These are phyloP conservation scores for Pseudogymnoascus sp. DNA, from an alignment of 2,329 filamentous ascomycete genomes.

Conservation along the genomic window DNA sequence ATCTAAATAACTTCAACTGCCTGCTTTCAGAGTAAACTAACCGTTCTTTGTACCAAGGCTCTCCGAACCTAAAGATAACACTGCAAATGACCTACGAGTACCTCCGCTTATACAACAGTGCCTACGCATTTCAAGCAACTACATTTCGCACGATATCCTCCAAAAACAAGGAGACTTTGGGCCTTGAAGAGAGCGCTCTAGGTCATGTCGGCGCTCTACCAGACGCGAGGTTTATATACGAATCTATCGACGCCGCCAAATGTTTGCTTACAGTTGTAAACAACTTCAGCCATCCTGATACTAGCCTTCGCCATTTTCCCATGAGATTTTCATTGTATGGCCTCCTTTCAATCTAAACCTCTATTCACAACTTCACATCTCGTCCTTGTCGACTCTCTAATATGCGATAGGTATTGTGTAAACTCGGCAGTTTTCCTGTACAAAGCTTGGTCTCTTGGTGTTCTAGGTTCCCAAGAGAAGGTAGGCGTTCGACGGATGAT, in stretches of 20 bases:
- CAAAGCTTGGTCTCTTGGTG: constrained; percentile 52
- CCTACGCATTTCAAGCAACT: constrained; percentile 67
- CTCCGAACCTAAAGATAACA: constrained; percentile 56
- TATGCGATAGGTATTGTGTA: constrained; percentile 37
- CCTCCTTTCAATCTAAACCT: not conserved
- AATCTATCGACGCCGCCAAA: constrained; percentile 55
- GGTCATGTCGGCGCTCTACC: constrained; percentile 47
- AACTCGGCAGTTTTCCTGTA: constrained; percentile 58
- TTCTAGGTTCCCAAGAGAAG: constrained; percentile 46
- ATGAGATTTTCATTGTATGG: constrained; percentile 53
- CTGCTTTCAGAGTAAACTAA: not conserved
- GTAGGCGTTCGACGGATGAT: constrained; percentile 49
- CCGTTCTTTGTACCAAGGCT: constrained; percentile 35
- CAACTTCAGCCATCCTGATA: constrained; percentile 48
- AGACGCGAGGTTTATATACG: constrained; percentile 58
- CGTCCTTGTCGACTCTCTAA: not conserved
- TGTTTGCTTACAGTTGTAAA: constrained; percentile 51
- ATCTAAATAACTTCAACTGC: not conserved
- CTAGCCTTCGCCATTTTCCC: constrained; percentile 54
- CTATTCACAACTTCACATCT: constrained; percentile 16
- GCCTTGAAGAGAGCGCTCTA: constrained; percentile 25
- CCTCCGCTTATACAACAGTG: constrained; percentile 63
- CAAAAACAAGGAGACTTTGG: constrained; percentile 18
- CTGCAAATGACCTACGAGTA: constrained; percentile 65
- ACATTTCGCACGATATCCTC: constrained; percentile 39